A percentile compares a stretch with the other conserved stretches of the same genome.
These are phyloP conservation scores for Aleurites moluccanus DNA, from an alignment of 441 rosid species.

Conservation along the genomic window DNA sequence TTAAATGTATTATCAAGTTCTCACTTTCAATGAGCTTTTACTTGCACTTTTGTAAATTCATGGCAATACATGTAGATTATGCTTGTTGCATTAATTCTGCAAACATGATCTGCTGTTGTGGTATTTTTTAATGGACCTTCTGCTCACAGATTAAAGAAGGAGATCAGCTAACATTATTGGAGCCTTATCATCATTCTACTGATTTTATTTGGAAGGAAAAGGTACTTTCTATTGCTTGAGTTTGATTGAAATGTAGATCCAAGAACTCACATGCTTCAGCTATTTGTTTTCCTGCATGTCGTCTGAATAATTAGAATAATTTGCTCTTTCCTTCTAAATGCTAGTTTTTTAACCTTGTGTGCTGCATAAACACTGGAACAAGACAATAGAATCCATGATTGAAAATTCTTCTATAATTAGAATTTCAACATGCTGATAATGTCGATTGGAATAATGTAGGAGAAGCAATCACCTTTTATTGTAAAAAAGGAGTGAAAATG, in stretches of 20 bases:
- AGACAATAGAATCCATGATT: neutral
- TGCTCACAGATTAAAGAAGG: slow-evolving; percentile 67
- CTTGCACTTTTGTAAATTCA: neutral
- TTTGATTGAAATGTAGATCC: slow-evolving; percentile 1
- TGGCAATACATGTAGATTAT: neutral
- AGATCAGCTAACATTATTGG: slow-evolving; percentile 51
- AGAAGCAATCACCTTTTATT: neutral
- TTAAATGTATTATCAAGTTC: neutral
- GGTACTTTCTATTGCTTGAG: slow-evolving; percentile 32
- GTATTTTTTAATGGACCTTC: slow-evolving; percentile 12
- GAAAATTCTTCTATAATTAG: neutral
- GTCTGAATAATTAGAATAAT: neutral
- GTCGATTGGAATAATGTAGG: neutral
- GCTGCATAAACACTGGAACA: neutral
- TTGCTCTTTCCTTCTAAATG: neutral
- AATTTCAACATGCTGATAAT: neutral
- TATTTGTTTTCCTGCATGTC: neutral
- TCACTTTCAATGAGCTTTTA: neutral
- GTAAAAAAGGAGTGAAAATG: neutral
- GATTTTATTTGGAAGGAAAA: slow-evolving; percentile 63
- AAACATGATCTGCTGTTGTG: neutral
- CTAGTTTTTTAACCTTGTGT: neutral
- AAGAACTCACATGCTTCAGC: neutral
- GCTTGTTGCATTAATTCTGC: neutral
- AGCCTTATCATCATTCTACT: slow-evolving; percentile 41